A percentile compares a stretch with the other conserved stretches of the same genome.
Conservation (phyloP, 805 yeast genomes). For the Lachancea lanzarotensis region DNA sequence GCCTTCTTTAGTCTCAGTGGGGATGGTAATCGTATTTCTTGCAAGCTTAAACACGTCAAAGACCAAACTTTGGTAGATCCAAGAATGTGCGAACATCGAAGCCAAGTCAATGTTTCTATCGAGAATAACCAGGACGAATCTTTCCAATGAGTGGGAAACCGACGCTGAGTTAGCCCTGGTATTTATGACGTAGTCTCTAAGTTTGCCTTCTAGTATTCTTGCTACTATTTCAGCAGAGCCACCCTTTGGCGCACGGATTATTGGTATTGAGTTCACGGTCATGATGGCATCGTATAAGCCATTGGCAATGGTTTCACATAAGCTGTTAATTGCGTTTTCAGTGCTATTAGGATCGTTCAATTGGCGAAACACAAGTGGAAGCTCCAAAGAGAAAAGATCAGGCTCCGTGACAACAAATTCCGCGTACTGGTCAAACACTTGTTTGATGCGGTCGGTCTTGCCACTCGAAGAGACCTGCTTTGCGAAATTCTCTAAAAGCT, state of each 20-base stretch:
- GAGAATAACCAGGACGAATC: conserved; percentile 72
- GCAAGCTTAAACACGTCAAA: conserved; percentile 82
- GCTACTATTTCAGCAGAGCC: conserved; percentile 96
- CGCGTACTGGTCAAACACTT: conserved; percentile 89
- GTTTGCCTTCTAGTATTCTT: conserved; percentile 70
- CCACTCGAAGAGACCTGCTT: conserved; percentile 69
- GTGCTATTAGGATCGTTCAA: conserved; percentile 65
- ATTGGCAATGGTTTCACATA: conserved; percentile 65
- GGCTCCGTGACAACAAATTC: conserved; percentile 93
- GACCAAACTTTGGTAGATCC: conserved; percentile 96
- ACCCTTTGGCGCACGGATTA: conserved; percentile 83
- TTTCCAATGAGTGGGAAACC: conserved; percentile 36
- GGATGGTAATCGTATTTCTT: conserved; percentile 72
- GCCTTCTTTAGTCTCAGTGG: conserved; percentile 35
- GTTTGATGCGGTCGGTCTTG: conserved; percentile 65
- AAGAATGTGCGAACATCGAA: conserved; percentile 92
- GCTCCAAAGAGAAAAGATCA: conserved; percentile 73
- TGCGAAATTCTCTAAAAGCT: conserved; percentile 81
- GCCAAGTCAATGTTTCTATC: conserved; percentile 89
- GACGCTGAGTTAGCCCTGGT: conserved; percentile 32
- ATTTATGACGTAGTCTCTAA: conserved; percentile 82
- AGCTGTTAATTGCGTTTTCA: conserved; percentile 63
- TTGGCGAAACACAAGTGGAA: conserved; percentile 55
- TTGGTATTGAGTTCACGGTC: conserved; percentile 75
- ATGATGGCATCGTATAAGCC: conserved; percentile 77